Percentiles rank a stretch among this genome's conserved stretches.
phyloP scores from a whole-genome alignment of 176 grass and related monocot species.

The Poa pratensis region DNA sequence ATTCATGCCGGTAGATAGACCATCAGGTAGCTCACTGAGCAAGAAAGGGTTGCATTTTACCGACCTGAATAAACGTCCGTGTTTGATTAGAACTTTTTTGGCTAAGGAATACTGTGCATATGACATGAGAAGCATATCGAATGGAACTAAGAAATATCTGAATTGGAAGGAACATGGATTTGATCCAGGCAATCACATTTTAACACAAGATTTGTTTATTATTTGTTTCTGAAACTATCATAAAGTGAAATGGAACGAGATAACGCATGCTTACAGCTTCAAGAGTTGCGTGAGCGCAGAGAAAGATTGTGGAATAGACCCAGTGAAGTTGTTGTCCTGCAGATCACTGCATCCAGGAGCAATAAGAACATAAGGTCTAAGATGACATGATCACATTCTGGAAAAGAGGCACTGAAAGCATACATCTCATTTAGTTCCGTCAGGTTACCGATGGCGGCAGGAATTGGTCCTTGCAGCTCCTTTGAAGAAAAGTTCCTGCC shows the following conservation, averaged over 20 bases:
- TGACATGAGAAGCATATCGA: conserved; percentile 17
- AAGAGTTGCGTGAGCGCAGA: conserved; percentile 47
- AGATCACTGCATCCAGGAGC: conserved; percentile 49
- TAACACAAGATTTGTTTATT: neutral
- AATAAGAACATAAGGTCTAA: conserved; percentile 28
- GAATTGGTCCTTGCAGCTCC: conserved; percentile 56
- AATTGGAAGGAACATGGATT: conserved; percentile 11
- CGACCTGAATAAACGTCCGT: conserved; percentile 47
- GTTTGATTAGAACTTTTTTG: conserved; percentile 12
- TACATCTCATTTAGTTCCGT: conserved; percentile 60
- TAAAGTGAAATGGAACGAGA: neutral
- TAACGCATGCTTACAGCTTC: conserved; percentile 57
- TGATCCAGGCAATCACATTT: neutral
- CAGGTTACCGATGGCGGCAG: conserved; percentile 45
- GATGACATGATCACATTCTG: neutral
- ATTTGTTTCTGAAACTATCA: neutral
- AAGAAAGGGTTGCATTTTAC: conserved; percentile 65
- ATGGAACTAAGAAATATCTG: neutral
- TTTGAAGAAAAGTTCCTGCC: conserved; percentile 63
- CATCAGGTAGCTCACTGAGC: conserved; percentile 46
- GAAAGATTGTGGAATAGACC: conserved; percentile 57
- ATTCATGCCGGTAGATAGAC: conserved; percentile 37
- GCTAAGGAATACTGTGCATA: neutral
- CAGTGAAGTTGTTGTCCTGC: conserved; percentile 68
- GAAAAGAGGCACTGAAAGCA: conserved; percentile 35